Conservation (phyloP, 2,329 filamentous ascomycete genomes). For the Cercospora berteroae region DNA sequence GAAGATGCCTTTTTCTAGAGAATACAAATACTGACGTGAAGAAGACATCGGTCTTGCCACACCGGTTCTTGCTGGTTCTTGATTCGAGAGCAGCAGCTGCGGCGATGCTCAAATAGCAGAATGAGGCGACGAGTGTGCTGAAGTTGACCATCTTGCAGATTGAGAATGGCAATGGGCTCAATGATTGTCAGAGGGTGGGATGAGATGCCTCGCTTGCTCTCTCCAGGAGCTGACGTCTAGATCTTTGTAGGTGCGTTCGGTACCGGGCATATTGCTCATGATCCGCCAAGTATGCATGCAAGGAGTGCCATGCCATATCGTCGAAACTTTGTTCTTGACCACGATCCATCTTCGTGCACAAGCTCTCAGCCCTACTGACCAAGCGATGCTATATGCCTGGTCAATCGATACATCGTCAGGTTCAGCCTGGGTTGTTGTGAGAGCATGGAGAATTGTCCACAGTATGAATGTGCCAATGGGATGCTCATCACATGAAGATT, state of each 20-base stretch:
- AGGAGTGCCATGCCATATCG: neutral
- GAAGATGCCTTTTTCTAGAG: neutral
- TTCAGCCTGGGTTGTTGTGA: neutral
- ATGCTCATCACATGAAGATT: neutral
- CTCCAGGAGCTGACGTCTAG: neutral
- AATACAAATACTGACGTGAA: neutral
- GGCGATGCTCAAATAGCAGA: neutral
- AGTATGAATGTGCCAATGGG: neutral
- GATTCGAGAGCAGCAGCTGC: neutral
- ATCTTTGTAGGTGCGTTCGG: neutral
- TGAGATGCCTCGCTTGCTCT: neutral
- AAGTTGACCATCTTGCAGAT: neutral
- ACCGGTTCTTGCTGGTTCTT: neutral
- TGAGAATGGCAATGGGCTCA: neutral
- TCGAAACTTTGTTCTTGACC: neutral
- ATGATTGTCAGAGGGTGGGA: neutral
- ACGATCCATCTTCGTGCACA: neutral
- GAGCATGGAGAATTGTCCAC: neutral
- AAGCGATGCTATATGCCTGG: neutral
- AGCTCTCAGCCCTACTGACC: neutral
- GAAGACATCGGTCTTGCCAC: slow-evolving; percentile 5
- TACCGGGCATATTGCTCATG: neutral
- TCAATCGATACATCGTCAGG: neutral
- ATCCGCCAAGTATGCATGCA: neutral
- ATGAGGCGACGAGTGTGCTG: neutral